Evolutionary conservation across 169 alveolate genomes (phyloP).

Genomic region (Eimeria brunetti): DNA sequence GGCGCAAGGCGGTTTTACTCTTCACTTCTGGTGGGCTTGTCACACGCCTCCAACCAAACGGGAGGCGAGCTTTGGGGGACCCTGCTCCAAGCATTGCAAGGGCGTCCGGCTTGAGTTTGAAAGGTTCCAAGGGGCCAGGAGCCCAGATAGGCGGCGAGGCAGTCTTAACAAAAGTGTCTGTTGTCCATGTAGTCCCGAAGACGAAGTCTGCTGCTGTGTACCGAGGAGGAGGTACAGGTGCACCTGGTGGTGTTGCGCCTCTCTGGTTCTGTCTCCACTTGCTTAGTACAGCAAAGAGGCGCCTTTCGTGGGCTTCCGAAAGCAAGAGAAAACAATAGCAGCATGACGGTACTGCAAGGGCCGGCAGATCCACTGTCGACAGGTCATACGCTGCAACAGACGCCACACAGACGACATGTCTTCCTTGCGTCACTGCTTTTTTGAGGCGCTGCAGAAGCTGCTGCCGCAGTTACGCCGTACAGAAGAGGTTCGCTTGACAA

Average conservation of each 20-base stretch:
- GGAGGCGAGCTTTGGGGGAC: constrained; percentile 10
- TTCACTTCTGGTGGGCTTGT: constrained; percentile 12
- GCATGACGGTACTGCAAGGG: constrained; percentile 68
- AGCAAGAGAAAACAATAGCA: constrained; percentile 66
- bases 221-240: neutral
- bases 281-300: neutral
- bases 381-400: constrained; percentile 40
- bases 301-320: constrained; percentile 20
- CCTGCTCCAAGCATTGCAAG: constrained; percentile 51
- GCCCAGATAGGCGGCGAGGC: neutral
- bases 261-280: constrained; percentile 10
- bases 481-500: neutral
- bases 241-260: constrained; percentile 13
- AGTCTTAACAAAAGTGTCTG: neutral
- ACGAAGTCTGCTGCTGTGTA: constrained; percentile 49
- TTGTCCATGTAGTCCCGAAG: constrained; percentile 53
- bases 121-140: constrained; percentile 36
- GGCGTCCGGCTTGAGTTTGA: constrained; percentile 1
- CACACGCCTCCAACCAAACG: constrained; percentile 53
- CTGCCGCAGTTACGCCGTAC: neutral
- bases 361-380: constrained; percentile 75
- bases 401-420: neutral
- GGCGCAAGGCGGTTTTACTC: neutral
- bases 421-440: neutral
- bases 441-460: neutral